Conservation (phyloP, 148 eudicot genomes). For the Rhododendron molle region DNA sequence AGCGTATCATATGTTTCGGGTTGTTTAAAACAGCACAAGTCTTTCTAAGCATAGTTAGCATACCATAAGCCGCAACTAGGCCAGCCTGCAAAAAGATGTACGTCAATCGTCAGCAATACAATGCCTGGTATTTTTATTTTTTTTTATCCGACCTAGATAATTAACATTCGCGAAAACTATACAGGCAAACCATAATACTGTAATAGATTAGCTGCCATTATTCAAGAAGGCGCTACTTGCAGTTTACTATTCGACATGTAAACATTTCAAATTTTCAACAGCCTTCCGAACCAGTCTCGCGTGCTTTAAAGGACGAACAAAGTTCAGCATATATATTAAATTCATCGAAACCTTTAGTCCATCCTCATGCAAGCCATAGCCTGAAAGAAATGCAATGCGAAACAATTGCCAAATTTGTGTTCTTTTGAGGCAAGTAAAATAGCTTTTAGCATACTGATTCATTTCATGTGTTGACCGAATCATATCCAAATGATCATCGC, state of each 20-base stretch:
- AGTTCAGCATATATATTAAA: neutral
- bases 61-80: conserved; percentile 52
- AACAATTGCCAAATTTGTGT: neutral
- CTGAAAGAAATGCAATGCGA: conserved; percentile 29
- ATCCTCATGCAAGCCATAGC: conserved; percentile 92
- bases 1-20: conserved; percentile 79
- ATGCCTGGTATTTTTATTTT: neutral
- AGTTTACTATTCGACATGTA: neutral
- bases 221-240: neutral
- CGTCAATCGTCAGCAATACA: too few relatives aligned
- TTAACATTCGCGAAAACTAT: neutral
- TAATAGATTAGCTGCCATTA: neutral
- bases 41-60: conserved; percentile 29
- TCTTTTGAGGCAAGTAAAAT: neutral
- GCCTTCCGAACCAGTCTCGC: neutral
- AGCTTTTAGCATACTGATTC: neutral
- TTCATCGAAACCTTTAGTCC: conserved; percentile 64
- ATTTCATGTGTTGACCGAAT: neutral
- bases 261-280: neutral
- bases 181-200: neutral
- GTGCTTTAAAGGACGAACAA: neutral
- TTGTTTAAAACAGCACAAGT: conserved; percentile 37
- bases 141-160: neutral
- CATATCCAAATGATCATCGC: neutral
- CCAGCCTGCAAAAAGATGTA: conserved; percentile 55